Evolutionary conservation across 352 stramenopile species (phyloP), one percentile per base, ranked within the genome.

Genomic region (Elongisporangium prolatum): DNA sequence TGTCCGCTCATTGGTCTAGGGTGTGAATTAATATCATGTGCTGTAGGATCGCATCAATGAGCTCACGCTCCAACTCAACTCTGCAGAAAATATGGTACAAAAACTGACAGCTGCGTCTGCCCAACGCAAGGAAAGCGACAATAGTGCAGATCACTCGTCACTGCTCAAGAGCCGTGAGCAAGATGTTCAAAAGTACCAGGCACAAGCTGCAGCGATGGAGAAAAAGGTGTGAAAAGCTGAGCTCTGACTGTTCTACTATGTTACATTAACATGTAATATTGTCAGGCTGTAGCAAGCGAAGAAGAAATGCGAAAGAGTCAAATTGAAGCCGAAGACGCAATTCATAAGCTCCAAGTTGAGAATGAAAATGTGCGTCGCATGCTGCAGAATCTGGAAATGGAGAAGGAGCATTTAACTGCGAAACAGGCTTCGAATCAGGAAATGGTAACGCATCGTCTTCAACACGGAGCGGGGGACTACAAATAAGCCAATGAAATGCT

Each of bases 371-470:
- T 76, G 4, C 64, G 68, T 14, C 76, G 85, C 57, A 65, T 59
- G 24, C 18, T 87, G 9, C 71, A 90, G 28, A 56, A 61, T 7
- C 58, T 88, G 18, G 79, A 90, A 57, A 59, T 63, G 24, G 80
- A 91, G 63, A 81, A 80, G 14, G 72, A 87, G 21, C 69, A 77
- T 49, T 62, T 74, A 17, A 38, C 56, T 18, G 64, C 56, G 8
- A 91, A 86, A 56, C 77, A 82, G 48, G 64, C 62, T 18, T 73
- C 80, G 2, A 86, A 72, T 0, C 75, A 90, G 47, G 80, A 92
- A 38, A 54, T 92, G 56, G 82, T 89, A 56, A 16, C 56, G 17
- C 1, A 21, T 57, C 38, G 8, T 51, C 24, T 34, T 34, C 28
- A 6, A 40, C n/a, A n/a, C n/a, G n/a, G n/a, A n/a, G n/a, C n/a